Percentiles rank a stretch among this genome's conserved stretches.
phyloP scores from a whole-genome alignment of 441 rosid genomes.

The Dalechampia spathulata region DNA sequence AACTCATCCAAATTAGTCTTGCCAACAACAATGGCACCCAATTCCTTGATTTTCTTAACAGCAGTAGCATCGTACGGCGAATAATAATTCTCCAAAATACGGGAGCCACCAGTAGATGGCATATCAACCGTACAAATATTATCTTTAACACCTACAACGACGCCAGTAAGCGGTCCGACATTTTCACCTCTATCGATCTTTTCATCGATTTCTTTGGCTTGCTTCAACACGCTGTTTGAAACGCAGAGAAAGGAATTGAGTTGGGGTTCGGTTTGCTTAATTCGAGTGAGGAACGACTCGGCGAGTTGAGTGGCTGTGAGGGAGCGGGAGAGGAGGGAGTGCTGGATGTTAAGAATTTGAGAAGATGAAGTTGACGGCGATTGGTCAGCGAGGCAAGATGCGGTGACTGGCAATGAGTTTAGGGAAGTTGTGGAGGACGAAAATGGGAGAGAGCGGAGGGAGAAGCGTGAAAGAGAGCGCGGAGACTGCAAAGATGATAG shows the following conservation, averaged over 20 bases:
- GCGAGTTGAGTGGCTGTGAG: slow-evolving; percentile 58
- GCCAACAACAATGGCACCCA: slow-evolving; percentile 75
- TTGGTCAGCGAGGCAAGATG: slow-evolving; percentile 22
- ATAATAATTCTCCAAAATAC: slow-evolving; percentile 56
- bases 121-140: slow-evolving; percentile 80
- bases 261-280: slow-evolving; percentile 67
- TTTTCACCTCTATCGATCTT: slow-evolving; percentile 45
- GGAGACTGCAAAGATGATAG: slow-evolving; percentile 51
- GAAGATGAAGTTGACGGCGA: slow-evolving; percentile 23
- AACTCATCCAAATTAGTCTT: slow-evolving; percentile 95
- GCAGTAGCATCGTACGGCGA: slow-evolving; percentile 83
- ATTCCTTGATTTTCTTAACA: slow-evolving; percentile 52
- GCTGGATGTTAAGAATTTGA: slow-evolving; percentile 67
- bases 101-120: slow-evolving; percentile 91
- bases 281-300: slow-evolving; percentile 60
- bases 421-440: not conserved
- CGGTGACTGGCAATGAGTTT: slow-evolving; percentile 20
- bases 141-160: slow-evolving; percentile 73
- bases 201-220: slow-evolving; percentile 51
- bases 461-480: slow-evolving; percentile 45
- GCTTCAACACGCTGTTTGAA: slow-evolving; percentile 40
- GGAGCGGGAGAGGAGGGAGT: slow-evolving; percentile 67
- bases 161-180: slow-evolving; percentile 77
- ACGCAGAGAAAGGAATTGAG: slow-evolving; percentile 71
- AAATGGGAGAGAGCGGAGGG: slow-evolving; percentile 20